Percentiles rank a stretch among this genome's conserved stretches.
These are phyloP conservation scores for Neurospora sp. DNA, from an alignment of 495 filamentous ascomycete species.

Conservation along the genomic window DNA sequence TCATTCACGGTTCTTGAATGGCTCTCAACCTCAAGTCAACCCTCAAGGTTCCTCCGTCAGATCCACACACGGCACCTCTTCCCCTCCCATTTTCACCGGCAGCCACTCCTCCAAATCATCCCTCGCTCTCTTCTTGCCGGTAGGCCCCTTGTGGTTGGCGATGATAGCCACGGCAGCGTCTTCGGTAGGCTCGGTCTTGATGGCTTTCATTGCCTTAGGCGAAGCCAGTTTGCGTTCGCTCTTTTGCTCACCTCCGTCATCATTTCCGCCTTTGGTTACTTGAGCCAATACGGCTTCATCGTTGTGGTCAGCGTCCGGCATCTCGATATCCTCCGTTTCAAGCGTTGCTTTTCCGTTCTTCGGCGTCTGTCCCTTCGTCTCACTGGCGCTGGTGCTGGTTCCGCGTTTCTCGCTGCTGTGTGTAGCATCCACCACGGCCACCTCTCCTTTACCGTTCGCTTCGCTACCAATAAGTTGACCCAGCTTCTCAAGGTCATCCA, in stretches of 20 bases:
- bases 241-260: background rate
- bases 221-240: background rate
- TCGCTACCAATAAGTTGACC: background rate
- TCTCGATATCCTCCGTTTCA: background rate
- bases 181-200: background rate
- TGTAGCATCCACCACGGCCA: background rate
- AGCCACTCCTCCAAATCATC: background rate
- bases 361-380: background rate
- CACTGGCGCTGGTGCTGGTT: background rate
- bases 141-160: background rate
- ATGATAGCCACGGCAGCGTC: background rate
- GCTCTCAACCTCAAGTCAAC: background rate
- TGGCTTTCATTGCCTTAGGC: background rate
- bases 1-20: background rate
- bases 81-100: background rate
- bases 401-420: background rate
- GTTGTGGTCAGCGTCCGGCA: background rate
- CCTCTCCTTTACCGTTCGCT: background rate
- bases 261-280: background rate
- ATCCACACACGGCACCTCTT: background rate
- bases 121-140: background rate
- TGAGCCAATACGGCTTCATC: background rate
- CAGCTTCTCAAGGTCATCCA: background rate
- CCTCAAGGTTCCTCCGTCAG: background rate
- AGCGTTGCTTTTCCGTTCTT: background rate